phyloP scores from a whole-genome alignment of 148 eudicot genomes.

The Amaranthus cruentus region DNA sequence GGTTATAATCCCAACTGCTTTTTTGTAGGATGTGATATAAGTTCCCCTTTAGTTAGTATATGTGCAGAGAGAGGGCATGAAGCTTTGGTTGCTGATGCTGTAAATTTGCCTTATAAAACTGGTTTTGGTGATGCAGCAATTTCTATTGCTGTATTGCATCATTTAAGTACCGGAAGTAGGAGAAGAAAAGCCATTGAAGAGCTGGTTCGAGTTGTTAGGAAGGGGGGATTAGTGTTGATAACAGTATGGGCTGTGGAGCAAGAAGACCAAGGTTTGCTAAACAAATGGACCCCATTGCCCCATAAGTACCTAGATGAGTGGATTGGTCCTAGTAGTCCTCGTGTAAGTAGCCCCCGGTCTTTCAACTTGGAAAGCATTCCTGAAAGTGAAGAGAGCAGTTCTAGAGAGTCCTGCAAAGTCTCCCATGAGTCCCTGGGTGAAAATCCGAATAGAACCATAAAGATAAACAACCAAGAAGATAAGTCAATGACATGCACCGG shows the following conservation, averaged over 20 bases:
- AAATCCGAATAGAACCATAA: conserved; percentile 15
- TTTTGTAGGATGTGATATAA: conserved; percentile 89
- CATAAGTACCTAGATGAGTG: conserved; percentile 80
- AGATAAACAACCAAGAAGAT: conserved; percentile 25
- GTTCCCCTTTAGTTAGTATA: conserved; percentile 65
- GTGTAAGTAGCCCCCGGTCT: conserved; percentile 46
- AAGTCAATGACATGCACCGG: conserved; percentile 9
- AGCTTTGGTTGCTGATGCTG: conserved; percentile 90
- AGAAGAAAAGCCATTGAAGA: conserved; percentile 86
- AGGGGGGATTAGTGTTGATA: conserved; percentile 74
- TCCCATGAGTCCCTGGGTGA: conserved; percentile 23
- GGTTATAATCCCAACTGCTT: conserved; percentile 67
- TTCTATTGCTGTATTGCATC: conserved; percentile 95
- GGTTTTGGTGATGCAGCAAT: conserved; percentile 90
- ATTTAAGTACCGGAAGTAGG: conserved; percentile 71
- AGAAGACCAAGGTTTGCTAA: conserved; percentile 64
- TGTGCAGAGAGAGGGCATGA: conserved; percentile 84
- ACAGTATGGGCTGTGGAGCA: conserved; percentile 99
- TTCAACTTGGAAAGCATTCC: conserved; percentile 67
- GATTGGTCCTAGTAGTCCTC: conserved; percentile 82
- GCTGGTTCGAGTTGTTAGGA: conserved; percentile 79
- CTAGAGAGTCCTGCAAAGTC: conserved; percentile 21
- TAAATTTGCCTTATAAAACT: conserved; percentile 76
- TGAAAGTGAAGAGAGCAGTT: conserved; percentile 54
- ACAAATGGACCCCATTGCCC: conserved; percentile 89